Base-by-base conservation (phyloP, 2,329 filamentous ascomycete genomes). In the Trichoderma breve region DNA sequence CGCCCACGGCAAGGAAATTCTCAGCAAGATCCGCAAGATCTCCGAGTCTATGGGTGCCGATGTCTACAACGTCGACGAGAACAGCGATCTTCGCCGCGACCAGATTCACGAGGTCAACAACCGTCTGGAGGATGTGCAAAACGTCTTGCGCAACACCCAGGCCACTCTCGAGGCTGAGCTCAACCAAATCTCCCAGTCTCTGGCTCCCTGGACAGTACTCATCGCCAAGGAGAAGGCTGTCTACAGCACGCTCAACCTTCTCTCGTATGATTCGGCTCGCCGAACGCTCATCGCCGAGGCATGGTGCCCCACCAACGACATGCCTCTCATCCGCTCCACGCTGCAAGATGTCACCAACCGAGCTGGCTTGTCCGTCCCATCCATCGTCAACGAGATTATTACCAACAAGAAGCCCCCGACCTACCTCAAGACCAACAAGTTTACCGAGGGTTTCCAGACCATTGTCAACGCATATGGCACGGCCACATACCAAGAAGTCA, bases 381-480 rank as follows among this genome's bases (percentile, higher is more conserved):
- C 95, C 67, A 98, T 99, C 78, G 95, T 99, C 85, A 98, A 98
- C 82, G 94, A 97, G 84, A 96, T 99, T 80, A 91, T 91, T 77
- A 98, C 95, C 57, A 97, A 95, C 84, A 98, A 98, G 87, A 98
- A 93, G 6, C 96, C 97, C 30, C 96, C 96, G 1, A 99, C 96
- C 0, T 98, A 97, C 82, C 90, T 98, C 82, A 97, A 97, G 85
- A 98, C 95, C 36, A 99, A 99, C 87, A 97, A 95, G 83, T 98
- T 98, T 80, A 99, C 97, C 3, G 92, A 98, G 78, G 96, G 92
- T 28, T 99, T 99, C 86, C 96, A 99, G 83, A 98, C 95, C 72
- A 99, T 99, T 81, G 97, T 99, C 81, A 95, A 99, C 78, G 96
- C 97, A 32, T 99, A 99, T 79, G 97, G 96, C 79, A 98, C 96